Conservation (phyloP, 192 early-diverging fungal genomes). For the Mortierella alpina region DNA sequence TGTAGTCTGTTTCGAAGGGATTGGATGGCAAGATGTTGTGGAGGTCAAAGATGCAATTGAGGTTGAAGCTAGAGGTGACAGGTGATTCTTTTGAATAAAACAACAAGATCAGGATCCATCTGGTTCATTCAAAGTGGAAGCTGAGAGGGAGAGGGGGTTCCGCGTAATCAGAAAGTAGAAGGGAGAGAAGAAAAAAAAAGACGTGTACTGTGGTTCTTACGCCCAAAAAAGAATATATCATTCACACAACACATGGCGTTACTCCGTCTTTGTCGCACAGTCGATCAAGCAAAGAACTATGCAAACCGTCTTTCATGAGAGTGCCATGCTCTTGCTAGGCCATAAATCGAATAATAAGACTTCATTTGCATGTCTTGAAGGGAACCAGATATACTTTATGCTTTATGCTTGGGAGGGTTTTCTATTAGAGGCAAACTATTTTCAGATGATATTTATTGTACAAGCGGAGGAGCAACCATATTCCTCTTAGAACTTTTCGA, state of each 20-base stretch:
- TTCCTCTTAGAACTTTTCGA: conserved; percentile 38
- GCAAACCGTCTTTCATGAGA: too few species aligned
- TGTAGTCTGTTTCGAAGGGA: neutral
- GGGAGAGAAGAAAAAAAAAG: neutral
- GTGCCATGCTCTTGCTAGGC: too few species aligned
- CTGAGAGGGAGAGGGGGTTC: neutral
- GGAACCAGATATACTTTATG: too few species aligned
- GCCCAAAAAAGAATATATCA: neutral
- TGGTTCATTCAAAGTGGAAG: neutral
- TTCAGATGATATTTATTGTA: neutral
- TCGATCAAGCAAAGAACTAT: too few species aligned
- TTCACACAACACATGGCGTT: too few species aligned
- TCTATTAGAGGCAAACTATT: too few species aligned
- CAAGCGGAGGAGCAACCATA: neutral
- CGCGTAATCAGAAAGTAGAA: neutral
- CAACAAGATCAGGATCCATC: neutral
- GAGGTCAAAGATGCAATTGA: neutral
- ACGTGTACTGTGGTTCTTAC: neutral
- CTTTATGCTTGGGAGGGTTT: too few species aligned
- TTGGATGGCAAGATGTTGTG: too few species aligned
- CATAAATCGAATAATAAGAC: too few species aligned
- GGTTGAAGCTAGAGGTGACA: neutral
- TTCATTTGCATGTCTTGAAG: too few species aligned
- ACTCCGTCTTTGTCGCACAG: too few species aligned
- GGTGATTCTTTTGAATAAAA: too few species aligned